Conservation (phyloP, 1,284 basidiomycete species). For the Leccinum fuscescens region DNA sequence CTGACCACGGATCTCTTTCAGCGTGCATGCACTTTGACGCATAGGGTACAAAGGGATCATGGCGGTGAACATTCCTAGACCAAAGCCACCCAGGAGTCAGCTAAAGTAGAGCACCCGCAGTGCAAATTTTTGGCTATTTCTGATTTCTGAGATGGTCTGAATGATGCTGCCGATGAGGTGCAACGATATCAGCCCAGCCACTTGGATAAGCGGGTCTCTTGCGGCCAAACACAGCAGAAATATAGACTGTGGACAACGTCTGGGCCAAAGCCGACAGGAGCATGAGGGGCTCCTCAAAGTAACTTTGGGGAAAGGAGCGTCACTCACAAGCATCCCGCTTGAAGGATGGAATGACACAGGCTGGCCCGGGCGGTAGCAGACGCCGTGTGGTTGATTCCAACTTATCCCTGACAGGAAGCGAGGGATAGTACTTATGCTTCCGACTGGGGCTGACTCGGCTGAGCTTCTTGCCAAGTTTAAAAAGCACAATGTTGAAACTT, state of each 20-base stretch:
- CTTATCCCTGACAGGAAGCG: too few species aligned
- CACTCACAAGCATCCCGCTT: conserved; percentile 58
- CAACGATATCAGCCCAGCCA: conserved; percentile 47
- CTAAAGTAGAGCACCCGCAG: conserved; percentile 47
- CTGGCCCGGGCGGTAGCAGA: conserved; percentile 33
- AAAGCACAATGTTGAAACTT: too few species aligned
- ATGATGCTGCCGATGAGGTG: conserved; percentile 52
- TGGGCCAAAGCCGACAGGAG: conserved; percentile 38
- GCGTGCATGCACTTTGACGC: conserved; percentile 52
- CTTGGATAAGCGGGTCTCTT: conserved; percentile 43
- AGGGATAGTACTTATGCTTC: too few species aligned
- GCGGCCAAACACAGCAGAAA: conserved; percentile 44
- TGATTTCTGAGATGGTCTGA: conserved; percentile 48
- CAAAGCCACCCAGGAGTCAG: conserved; percentile 46
- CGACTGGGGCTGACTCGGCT: too few species aligned
- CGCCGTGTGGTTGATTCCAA: background rate
- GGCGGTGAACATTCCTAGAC: conserved; percentile 52
- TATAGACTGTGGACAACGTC: conserved; percentile 40
- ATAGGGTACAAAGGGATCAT: conserved; percentile 47
- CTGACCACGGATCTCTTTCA: conserved; percentile 52
- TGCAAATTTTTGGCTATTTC: conserved; percentile 37
- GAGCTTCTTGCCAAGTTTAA: too few species aligned
- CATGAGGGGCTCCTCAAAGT: background rate
- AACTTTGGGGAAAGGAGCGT: background rate
- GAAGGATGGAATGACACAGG: conserved; percentile 56